These are phyloP conservation scores for Penicillium griseofulvum DNA, from an alignment of 2,329 filamentous ascomycete species.

Conservation along the genomic window DNA sequence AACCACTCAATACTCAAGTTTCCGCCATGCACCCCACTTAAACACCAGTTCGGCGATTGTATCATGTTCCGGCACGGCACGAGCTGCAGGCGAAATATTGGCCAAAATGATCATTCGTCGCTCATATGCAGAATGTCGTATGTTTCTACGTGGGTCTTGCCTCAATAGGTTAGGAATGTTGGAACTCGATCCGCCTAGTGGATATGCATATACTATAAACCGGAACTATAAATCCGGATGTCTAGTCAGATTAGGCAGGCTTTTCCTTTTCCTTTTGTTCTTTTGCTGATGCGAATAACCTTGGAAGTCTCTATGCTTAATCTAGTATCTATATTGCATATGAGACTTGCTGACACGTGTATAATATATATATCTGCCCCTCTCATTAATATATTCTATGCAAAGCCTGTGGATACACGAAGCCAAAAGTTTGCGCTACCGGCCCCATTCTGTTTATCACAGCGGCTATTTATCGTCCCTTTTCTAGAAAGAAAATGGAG, in stretches of 20 bases:
- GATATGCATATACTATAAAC: not conserved
- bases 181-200: not conserved
- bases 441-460: not conserved
- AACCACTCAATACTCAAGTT: not conserved
- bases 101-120: not conserved
- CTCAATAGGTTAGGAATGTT: not conserved
- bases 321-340: not conserved
- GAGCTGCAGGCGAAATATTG: not conserved
- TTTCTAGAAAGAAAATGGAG: not conserved
- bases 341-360: too few species aligned
- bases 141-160: not conserved
- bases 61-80: not conserved
- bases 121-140: too few species aligned
- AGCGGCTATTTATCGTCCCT: too few species aligned
- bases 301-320: not conserved
- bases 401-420: not conserved
- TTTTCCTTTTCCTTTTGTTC: not conserved
- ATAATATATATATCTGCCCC: not conserved
- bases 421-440: too few species aligned
- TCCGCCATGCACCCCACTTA: not conserved
- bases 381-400: not conserved
- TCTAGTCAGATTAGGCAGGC: not conserved
- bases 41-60: too few species aligned
- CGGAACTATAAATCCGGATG: not conserved
- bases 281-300: not conserved